phyloP scores from a whole-genome alignment of 83 land plant species.

The Picea mariana region DNA sequence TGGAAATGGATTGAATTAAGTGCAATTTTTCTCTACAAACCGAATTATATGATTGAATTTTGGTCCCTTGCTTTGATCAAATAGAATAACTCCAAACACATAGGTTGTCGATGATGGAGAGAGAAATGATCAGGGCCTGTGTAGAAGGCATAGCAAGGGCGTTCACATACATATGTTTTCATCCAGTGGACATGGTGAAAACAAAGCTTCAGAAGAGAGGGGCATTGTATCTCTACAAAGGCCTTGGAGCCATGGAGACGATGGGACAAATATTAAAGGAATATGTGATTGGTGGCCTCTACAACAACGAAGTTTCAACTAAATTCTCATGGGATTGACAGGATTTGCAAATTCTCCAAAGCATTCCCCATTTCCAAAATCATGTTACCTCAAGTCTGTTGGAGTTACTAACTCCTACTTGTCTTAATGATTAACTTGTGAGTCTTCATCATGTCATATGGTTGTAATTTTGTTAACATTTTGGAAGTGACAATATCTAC shows the following conservation, averaged over 20 bases:
- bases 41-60: no score
- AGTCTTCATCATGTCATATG: no score
- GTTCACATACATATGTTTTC: conserved; percentile 79
- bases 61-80: no score
- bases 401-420: no score
- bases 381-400: not conserved
- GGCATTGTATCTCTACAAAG: conserved; percentile 49
- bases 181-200: conserved; percentile 77
- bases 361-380: conserved; percentile 47
- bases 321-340: conserved; percentile 72
- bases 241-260: conserved; percentile 41
- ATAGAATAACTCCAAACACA: no score
- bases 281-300: conserved; percentile 68
- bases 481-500: no score
- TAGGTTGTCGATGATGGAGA: no score
- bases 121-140: conserved; percentile 69
- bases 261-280: conserved; percentile 47
- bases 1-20: no score
- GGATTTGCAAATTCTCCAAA: conserved; percentile 83
- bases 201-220: conserved; percentile 80
- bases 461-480: no score
- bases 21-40: no score
- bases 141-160: conserved; percentile 90
- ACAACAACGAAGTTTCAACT: conserved; percentile 81
- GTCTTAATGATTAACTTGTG: no score